These are phyloP conservation scores for Aspergillus tanneri DNA, from an alignment of 2,329 filamentous ascomycete species.

Conservation along the genomic window DNA sequence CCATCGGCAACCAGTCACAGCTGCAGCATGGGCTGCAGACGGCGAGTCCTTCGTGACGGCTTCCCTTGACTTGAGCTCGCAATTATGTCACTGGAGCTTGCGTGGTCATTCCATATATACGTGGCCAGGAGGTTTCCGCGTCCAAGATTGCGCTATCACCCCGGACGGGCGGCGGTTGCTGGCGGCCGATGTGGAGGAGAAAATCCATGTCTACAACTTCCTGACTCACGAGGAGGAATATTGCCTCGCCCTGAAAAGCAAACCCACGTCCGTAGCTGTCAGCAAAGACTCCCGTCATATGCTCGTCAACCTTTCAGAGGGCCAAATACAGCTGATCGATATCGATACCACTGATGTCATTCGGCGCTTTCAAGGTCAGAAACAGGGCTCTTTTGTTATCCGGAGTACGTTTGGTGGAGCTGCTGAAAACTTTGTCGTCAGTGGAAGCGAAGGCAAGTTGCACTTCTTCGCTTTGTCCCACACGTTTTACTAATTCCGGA, in stretches of 20 bases:
- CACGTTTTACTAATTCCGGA: slow-evolving; percentile 22
- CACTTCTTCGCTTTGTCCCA: not conserved
- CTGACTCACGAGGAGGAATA: slow-evolving; percentile 71
- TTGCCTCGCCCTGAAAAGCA: slow-evolving; percentile 66
- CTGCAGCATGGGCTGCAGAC: slow-evolving; percentile 84
- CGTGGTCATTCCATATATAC: slow-evolving; percentile 61
- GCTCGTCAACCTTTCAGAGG: slow-evolving; percentile 77
- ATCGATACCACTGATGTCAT: slow-evolving; percentile 70
- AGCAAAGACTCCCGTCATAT: slow-evolving; percentile 77
- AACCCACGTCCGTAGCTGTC: slow-evolving; percentile 76
- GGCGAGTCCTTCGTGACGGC: slow-evolving; percentile 76
- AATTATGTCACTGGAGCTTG: slow-evolving; percentile 70
- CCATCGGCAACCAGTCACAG: slow-evolving; percentile 81
- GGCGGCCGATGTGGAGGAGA: slow-evolving; percentile 68
- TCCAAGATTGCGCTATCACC: slow-evolving; percentile 83
- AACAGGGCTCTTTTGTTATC: slow-evolving; percentile 75
- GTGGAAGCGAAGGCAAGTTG: slow-evolving; percentile 78
- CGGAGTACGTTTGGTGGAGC: slow-evolving; percentile 83
- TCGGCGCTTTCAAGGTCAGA: slow-evolving; percentile 72
- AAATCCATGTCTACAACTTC: slow-evolving; percentile 80
- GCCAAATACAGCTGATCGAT: slow-evolving; percentile 75
- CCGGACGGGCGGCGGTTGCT: slow-evolving; percentile 76
- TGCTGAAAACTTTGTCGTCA: slow-evolving; percentile 85
- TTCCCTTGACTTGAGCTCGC: slow-evolving; percentile 65
- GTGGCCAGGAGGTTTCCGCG: slow-evolving; percentile 70